These are phyloP conservation scores for Neurospora pannonica DNA, from an alignment of 495 filamentous ascomycete genomes.

Conservation along the genomic window DNA sequence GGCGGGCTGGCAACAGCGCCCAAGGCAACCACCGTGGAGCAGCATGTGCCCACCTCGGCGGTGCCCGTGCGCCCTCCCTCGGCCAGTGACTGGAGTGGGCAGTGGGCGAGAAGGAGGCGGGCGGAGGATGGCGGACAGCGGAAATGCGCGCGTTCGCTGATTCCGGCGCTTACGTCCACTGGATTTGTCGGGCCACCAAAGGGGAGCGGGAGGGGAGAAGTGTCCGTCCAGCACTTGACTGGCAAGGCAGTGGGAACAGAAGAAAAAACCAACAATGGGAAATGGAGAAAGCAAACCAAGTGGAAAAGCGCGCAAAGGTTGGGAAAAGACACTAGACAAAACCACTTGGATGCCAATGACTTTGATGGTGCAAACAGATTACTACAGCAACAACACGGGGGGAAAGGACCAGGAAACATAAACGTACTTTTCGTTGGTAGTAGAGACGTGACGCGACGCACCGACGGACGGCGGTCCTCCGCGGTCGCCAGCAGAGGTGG, in stretches of 20 bases:
- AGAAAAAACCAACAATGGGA: not conserved
- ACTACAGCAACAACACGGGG: not conserved
- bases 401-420: constrained; percentile 9
- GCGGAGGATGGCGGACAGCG: not conserved
- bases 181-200: not conserved
- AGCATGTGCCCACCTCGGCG: constrained; percentile 1
- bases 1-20: not conserved
- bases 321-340: constrained; percentile 2
- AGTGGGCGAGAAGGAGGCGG: not conserved
- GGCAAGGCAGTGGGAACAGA: not conserved
- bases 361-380: constrained; percentile 5
- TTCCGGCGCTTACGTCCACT: not conserved
- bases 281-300: not conserved
- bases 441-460: constrained; percentile 35
- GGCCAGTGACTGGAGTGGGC: not conserved
- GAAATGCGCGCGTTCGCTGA: not conserved
- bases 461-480: constrained; percentile 28
- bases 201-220: not conserved
- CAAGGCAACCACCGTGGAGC: not conserved
- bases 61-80: constrained; percentile 5
- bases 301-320: not conserved
- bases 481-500: constrained; percentile 33
- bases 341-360: not conserved
- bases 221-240: not conserved
- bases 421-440: constrained; percentile 40